Percentiles rank a stretch among this genome's conserved stretches.
Evolutionary conservation across 768 basidiomycete species (phyloP).

Genomic region (Lactarius evosmus): DNA sequence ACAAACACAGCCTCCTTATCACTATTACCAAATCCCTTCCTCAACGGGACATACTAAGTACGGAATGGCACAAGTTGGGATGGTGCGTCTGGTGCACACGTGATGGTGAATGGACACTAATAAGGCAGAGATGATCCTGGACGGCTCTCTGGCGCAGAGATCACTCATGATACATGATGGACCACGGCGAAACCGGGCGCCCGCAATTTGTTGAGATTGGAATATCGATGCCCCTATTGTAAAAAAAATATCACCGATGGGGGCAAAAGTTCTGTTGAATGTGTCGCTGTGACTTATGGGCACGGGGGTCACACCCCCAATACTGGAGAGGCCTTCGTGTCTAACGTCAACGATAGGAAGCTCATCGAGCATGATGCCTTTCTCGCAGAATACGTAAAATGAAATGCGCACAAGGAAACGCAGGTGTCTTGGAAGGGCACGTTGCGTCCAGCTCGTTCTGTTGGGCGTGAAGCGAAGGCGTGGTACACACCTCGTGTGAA

Average conservation of each 20-base stretch:
- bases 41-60: neutral
- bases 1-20: neutral
- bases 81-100: neutral
- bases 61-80: neutral
- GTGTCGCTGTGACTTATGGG: neutral
- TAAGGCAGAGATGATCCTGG: neutral
- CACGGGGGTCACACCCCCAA: neutral
- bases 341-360: neutral
- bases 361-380: neutral
- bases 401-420: neutral
- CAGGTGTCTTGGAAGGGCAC: constrained; percentile 1
- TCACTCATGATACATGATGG: neutral
- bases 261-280: neutral
- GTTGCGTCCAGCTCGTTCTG: constrained; percentile 9
- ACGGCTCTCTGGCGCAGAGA: neutral
- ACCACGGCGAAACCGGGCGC: neutral
- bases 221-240: neutral
- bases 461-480: neutral
- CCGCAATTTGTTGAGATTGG: neutral
- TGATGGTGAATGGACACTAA: neutral
- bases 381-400: constrained; percentile 7
- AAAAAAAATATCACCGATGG: neutral
- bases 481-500: constrained; percentile 1
- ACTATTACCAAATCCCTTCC: neutral
- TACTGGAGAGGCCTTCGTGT: neutral